These are phyloP conservation scores for Dothistroma pini DNA, from an alignment of 2,329 filamentous ascomycete genomes.

Conservation along the genomic window DNA sequence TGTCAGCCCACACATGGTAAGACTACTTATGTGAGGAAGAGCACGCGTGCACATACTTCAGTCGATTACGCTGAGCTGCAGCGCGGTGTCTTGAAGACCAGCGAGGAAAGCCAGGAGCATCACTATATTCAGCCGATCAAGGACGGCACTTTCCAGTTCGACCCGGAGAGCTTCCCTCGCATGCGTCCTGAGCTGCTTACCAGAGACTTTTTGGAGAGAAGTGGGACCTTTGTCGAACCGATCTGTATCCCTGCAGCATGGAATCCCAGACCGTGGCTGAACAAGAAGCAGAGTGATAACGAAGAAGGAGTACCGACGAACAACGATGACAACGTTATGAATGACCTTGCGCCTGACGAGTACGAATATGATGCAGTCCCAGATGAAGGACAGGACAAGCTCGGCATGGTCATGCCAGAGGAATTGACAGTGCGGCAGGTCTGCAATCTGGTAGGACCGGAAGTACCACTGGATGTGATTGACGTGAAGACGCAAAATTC, in stretches of 20 bases:
- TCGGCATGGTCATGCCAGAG: conserved; percentile 66
- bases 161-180: conserved; percentile 60
- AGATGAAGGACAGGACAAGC: conserved; percentile 61
- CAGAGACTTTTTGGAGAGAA: conserved; percentile 60
- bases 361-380: conserved; percentile 48
- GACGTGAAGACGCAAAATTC: conserved; percentile 67
- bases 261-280: conserved; percentile 52
- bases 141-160: conserved; percentile 59
- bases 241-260: conserved; percentile 61
- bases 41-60: conserved; percentile 59
- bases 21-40: conserved; percentile 65
- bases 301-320: conserved; percentile 4
- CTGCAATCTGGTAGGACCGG: conserved; percentile 60
- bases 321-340: conserved; percentile 26
- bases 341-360: conserved; percentile 34
- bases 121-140: conserved; percentile 67
- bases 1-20: conserved; percentile 59
- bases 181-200: conserved; percentile 62
- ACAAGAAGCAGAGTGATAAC: conserved; percentile 9
- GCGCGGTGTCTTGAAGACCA: conserved; percentile 62
- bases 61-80: conserved; percentile 68
- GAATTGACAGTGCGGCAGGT: conserved; percentile 61
- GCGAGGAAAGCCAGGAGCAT: conserved; percentile 61
- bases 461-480: conserved; percentile 62
- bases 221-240: conserved; percentile 62